Conservation (phyloP, 1,284 basidiomycete genomes). For the Ustilago hordei region DNA sequence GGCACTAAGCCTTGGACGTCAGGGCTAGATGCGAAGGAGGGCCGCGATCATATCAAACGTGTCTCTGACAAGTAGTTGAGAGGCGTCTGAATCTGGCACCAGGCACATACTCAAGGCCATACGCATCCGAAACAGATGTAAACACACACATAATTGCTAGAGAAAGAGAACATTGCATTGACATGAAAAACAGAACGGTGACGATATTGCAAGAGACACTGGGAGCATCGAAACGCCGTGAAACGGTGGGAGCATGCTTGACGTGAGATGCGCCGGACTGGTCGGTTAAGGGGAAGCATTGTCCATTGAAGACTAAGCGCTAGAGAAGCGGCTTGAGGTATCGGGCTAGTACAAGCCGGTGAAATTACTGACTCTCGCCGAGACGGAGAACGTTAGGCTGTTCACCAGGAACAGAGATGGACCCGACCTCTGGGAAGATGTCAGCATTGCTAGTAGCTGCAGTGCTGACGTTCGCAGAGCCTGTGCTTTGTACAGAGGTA, state of each 20-base stretch:
- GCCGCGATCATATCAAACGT: too few species aligned
- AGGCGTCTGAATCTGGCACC: too few species aligned
- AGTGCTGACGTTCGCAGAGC: slow-evolving; percentile 33
- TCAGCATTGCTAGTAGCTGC: slow-evolving; percentile 13
- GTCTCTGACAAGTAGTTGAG: too few species aligned
- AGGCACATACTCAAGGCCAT: too few species aligned
- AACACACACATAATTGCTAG: background rate
- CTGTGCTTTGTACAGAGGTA: slow-evolving; percentile 9
- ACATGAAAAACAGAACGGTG: background rate
- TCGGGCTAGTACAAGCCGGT: background rate
- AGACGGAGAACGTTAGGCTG: slow-evolving; percentile 33
- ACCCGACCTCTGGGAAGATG: slow-evolving; percentile 32
- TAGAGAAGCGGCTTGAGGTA: background rate
- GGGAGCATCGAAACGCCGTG: background rate
- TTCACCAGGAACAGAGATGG: slow-evolving; percentile 29
- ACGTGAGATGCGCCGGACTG: background rate
- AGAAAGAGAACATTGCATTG: background rate
- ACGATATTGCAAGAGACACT: background rate
- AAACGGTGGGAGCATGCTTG: background rate
- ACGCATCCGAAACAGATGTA: too few species aligned
- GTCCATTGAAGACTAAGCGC: background rate
- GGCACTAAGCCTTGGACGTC: too few species aligned
- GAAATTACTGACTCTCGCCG: slow-evolving; percentile 16
- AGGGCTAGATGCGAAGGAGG: too few species aligned
- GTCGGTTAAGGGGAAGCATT: background rate